Base-by-base conservation (phyloP, 257 asterid genomes). In the Striga asiatica region DNA sequence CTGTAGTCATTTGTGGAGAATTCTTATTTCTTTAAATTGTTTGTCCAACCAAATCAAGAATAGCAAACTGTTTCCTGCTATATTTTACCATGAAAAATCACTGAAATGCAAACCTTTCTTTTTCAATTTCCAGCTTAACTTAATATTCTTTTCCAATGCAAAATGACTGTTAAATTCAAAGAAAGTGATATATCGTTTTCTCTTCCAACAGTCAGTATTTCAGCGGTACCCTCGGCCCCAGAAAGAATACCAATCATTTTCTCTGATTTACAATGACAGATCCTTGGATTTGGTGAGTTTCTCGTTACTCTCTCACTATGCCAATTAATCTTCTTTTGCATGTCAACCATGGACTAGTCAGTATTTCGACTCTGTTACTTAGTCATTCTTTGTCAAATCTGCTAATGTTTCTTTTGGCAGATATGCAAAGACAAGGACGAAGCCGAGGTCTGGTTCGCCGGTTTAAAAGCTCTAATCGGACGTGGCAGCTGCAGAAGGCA, bases 361-460 rank as follows among this genome's bases (percentile, higher is more conserved):
- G 16, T 28, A 41, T 45, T 5, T 29, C 9, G 8, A 29, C 2
- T 29, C 8, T 5, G 64, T 38, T 52, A 51, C 29, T 49, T 22
- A 13, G 9, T 34, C 51, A 34, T 24, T 52, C 42, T 60, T 49
- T 22, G 31, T 28, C 53, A 20, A 51, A 12, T 52, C 21, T 35
- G 50, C 31, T 59, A 60, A 18, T n/a, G n/a, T 38, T 23, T n/a
- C 22, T 4, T 12, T 64, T 57, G 42, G 31, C 77, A 89, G 96
- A 89, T 89, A 67, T 89, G 98, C 53, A 89, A 89, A 74, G 98
- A 89, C 65, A 89, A 86, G 72, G 98, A 83, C 43, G 98, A 89
- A 75, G 96, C 96, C 11, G 98, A 89, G 80, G 91, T 78, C 28
- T 89, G 98, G 98, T 78, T 89, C 65, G 65, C 51, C 9, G 96